Conservation (phyloP, 495 filamentous ascomycete species). For the Oidiodendron maius region DNA sequence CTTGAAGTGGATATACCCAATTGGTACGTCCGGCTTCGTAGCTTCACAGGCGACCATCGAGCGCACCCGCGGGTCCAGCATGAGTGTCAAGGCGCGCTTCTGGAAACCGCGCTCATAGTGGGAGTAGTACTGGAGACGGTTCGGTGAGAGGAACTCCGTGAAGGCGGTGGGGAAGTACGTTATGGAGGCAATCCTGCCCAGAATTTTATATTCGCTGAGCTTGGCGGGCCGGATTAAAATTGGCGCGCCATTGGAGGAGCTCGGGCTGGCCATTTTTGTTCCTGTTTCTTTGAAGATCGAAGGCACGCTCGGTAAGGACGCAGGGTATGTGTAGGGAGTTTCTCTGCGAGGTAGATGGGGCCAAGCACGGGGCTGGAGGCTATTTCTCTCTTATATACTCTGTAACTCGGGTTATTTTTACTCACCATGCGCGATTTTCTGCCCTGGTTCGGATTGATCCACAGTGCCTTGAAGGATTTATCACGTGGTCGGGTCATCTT, state of each 20-base stretch:
- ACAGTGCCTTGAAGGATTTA: no score
- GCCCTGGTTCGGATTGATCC: no score
- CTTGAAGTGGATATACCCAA: slow-evolving; percentile 14
- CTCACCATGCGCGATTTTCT: no score
- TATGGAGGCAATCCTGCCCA: slow-evolving; percentile 13
- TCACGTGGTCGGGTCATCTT: no score
- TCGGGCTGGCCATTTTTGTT: not conserved
- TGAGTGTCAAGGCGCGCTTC: not conserved
- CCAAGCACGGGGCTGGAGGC: no score
- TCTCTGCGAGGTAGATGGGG: no score
- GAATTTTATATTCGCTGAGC: not conserved
- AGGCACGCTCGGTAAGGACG: no score
- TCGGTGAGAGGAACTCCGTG: slow-evolving; percentile 8
- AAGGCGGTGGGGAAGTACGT: slow-evolving; percentile 11
- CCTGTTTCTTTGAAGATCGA: no score
- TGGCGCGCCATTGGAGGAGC: no score
- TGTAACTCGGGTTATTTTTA: no score
- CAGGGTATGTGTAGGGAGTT: no score
- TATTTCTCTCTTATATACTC: no score
- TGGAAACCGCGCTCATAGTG: slow-evolving; percentile 9
- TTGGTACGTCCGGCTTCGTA: not conserved
- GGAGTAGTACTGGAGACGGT: slow-evolving; percentile 1
- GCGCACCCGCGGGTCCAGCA: slow-evolving; percentile 7
- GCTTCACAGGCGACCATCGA: slow-evolving; percentile 8
- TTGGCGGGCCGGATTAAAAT: slow-evolving; percentile 12